Base-by-base conservation (phyloP, 345 rosid species). In the Capsella bursapastoris region DNA sequence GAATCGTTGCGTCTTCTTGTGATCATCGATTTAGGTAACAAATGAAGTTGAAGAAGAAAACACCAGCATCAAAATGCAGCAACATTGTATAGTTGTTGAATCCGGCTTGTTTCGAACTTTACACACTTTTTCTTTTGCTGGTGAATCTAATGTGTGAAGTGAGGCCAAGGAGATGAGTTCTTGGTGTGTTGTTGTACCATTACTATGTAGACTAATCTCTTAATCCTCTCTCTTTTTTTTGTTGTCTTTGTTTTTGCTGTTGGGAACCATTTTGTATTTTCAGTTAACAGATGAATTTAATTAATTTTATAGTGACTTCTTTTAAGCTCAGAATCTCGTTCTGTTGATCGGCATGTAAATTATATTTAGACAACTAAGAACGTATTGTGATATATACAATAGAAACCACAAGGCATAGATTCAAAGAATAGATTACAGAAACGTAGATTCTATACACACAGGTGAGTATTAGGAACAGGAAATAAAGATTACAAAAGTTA, bases 1-100 rank as follows among this genome's bases (percentile, higher is more conserved):
- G 75, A 74, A 73, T 35, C 67, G 67, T 13, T 78, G 82, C 1
- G 15, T 32, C 47, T 73, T 79, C 75, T 79, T 79, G 79, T 79
- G 75, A 47, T n/a, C 78, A 62, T 55, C 63, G 37, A 57, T 38
- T 56, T 74, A 74, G 77, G 57, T 65, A 71, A 71, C 76, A 64
- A 68, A 71, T n/a, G 28, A 71, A 70, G 52, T 51, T 76, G 65
- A 69, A 62, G 40, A 32, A 3, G 25, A 57, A 9, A 44, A 31
- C 53, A 48, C 29, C 61, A 51, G 67, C 38, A 68, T 75, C 45
- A 28, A 57, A 68, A 52, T 57, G 61, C 73, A 75, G 70, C 67
- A 68, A 66, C 66, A 16, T 47, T 66, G 73, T 75, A 75, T 51
- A 68, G 73, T 52, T 57, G 66, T 74, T 66, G 72, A 66, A 45